phyloP scores from a whole-genome alignment of 2,329 filamentous ascomycete species.

The Fusarium sterilihyphosum region DNA sequence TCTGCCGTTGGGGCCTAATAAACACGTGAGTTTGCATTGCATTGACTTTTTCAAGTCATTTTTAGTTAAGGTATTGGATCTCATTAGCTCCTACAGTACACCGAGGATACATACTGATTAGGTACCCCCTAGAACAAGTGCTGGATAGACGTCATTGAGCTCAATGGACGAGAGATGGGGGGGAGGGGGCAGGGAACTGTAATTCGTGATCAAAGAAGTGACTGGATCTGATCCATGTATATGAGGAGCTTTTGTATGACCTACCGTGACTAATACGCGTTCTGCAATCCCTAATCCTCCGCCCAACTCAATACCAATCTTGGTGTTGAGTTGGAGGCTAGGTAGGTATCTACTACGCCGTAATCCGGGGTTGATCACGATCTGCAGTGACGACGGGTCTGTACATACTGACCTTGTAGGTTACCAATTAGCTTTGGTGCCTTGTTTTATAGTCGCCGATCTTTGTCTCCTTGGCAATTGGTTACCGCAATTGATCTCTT shows the following conservation, averaged over 20 bases:
- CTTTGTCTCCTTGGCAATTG: not conserved
- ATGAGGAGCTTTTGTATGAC: not conserved
- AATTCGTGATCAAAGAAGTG: not conserved
- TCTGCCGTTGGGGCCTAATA: conserved; percentile 20
- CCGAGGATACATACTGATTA: not conserved
- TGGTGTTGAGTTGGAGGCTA: conserved; percentile 15
- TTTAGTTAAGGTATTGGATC: not conserved
- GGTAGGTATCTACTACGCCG: not conserved
- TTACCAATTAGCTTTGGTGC: conserved; percentile 24
- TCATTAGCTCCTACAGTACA: not conserved
- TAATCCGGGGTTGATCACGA: conserved; percentile 27
- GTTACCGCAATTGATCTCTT: not conserved
- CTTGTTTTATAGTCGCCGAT: conserved; percentile 23
- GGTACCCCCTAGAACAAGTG: not conserved
- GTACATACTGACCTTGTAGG: not conserved
- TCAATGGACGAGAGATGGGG: not conserved
- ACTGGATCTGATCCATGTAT: not conserved
- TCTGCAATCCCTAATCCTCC: not conserved
- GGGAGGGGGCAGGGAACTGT: not conserved
- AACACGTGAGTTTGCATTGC: conserved; percentile 29
- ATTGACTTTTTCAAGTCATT: conserved; percentile 10
- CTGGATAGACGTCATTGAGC: conserved; percentile 11
- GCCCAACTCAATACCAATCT: not conserved
- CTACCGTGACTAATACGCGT: not conserved
- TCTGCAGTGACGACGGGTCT: conserved; percentile 13